These are phyloP conservation scores for Aquilaria agallochum DNA, from an alignment of 441 rosid genomes.

Conservation along the genomic window DNA sequence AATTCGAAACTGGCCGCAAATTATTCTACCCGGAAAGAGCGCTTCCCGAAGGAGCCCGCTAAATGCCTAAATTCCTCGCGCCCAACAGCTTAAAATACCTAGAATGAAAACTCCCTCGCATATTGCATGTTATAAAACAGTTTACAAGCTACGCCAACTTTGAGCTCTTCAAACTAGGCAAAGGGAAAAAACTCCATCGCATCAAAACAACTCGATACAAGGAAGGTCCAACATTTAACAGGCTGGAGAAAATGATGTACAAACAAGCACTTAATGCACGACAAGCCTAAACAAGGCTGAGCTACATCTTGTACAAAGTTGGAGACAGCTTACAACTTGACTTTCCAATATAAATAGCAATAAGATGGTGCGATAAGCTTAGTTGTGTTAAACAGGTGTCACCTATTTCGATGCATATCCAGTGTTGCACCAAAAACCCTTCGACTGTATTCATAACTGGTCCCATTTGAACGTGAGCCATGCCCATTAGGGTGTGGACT, in stretches of 20 bases:
- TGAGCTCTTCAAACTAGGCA: no score
- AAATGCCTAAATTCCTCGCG: no score
- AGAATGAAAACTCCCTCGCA: no score
- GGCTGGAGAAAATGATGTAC: neutral
- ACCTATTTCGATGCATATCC: constrained; percentile 56
- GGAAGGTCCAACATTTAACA: neutral
- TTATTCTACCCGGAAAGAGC: no score
- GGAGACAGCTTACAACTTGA: neutral
- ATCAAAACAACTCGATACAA: no score
- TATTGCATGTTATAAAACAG: no score
- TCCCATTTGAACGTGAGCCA: constrained; percentile 39
- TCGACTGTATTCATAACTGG: constrained; percentile 53
- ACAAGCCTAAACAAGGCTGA: neutral
- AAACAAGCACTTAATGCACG: neutral
- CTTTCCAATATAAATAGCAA: constrained; percentile 13
- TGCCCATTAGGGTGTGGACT: constrained; percentile 40
- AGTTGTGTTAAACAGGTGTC: constrained; percentile 44
- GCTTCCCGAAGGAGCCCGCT: no score
- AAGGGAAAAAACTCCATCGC: no score
- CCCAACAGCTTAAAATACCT: no score
- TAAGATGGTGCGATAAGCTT: constrained; percentile 25
- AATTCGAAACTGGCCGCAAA: no score
- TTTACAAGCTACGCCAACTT: no score
- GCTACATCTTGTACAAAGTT: neutral
- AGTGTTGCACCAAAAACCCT: constrained; percentile 50